These are phyloP conservation scores for Xenoacremonium recifei DNA, from an alignment of 2,329 filamentous ascomycete species.

Conservation along the genomic window DNA sequence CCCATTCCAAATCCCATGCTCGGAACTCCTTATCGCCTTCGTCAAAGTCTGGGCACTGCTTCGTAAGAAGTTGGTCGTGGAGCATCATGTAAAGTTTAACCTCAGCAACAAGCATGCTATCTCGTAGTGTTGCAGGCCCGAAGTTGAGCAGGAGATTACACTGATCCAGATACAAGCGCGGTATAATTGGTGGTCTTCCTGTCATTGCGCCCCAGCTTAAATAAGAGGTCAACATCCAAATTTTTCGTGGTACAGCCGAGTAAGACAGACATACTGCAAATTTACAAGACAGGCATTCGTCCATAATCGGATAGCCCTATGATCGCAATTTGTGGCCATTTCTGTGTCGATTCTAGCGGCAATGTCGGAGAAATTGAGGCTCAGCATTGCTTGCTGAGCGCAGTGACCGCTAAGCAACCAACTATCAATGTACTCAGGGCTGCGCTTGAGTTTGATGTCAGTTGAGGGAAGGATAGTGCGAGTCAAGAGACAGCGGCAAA, in stretches of 20 bases:
- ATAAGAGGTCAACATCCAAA: not conserved
- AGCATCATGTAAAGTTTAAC: constrained; percentile 36
- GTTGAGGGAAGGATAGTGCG: not conserved
- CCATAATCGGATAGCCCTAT: constrained; percentile 26
- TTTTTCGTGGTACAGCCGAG: not conserved
- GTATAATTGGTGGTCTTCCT: constrained; percentile 37
- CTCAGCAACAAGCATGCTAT: constrained; percentile 40
- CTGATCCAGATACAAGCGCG: constrained; percentile 36
- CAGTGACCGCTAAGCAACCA: constrained; percentile 42
- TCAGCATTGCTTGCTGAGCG: constrained; percentile 42
- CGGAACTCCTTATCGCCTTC: constrained; percentile 9
- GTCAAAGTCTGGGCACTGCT: constrained; percentile 25
- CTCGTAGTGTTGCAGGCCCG: constrained; percentile 39
- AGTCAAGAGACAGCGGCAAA: not conserved
- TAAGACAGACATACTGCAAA: constrained; percentile 9
- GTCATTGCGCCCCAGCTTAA: constrained; percentile 42
- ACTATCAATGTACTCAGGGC: constrained; percentile 40
- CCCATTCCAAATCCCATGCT: constrained; percentile 17
- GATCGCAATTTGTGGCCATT: constrained; percentile 30
- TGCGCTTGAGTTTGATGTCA: constrained; percentile 7
- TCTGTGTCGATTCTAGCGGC: constrained; percentile 33
- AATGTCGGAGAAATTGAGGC: constrained; percentile 41
- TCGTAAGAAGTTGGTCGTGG: constrained; percentile 32
- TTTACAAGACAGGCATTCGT: constrained; percentile 15
- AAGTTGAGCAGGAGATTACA: constrained; percentile 40